Base-by-base conservation (phyloP, 2,329 filamentous ascomycete species). In the Dothiorella sarmentorum region DNA sequence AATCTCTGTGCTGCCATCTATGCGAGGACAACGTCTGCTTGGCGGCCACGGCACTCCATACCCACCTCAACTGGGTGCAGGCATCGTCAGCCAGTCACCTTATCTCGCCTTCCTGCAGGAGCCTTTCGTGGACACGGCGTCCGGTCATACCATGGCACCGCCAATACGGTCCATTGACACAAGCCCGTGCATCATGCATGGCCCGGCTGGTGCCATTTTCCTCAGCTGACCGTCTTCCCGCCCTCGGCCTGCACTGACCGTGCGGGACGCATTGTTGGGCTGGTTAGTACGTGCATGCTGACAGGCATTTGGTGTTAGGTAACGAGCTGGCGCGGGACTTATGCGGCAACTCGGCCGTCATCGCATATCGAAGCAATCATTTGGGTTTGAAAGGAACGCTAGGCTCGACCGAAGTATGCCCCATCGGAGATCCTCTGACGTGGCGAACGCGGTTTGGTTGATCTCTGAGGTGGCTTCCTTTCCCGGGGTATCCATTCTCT, bases 391-490 rank as follows among this genome's bases (percentile, higher is more conserved):
- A 68, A 66, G 64, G 66, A 63, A 75, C 73, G 73, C 75, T 78
- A 78, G 75, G 71, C 73, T 71, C 69, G 72, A 72, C 74, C 74
- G 73, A 71, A 76, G 71, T 71, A 70, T 73, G 69, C 71, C 70
- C 73, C 71, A 71, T 77, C 75, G 76, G 74, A 76, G 76, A 78
- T 75, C 76, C 73, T 76, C 76, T 78, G 76, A 80, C 77, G 77
- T 80, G 77, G 77, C 76, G 73, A 71, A 62, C 71, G 67, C 68
- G 74, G 72, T 73, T 69, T 76, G 73, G 74, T 74, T 73, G 70
- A 74, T 69, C 63, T 62, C 61, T 68, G 67, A 68, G 67, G 67
- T 69, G 66, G 61, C 67, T 65, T 68, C 68, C 67, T 68, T 49
- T 68, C 67, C 67, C 68, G 51, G 70, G 69, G 65, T 66, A 66